Base-by-base conservation (phyloP, 331 rosid genomes). In the Rosa hybrid region DNA sequence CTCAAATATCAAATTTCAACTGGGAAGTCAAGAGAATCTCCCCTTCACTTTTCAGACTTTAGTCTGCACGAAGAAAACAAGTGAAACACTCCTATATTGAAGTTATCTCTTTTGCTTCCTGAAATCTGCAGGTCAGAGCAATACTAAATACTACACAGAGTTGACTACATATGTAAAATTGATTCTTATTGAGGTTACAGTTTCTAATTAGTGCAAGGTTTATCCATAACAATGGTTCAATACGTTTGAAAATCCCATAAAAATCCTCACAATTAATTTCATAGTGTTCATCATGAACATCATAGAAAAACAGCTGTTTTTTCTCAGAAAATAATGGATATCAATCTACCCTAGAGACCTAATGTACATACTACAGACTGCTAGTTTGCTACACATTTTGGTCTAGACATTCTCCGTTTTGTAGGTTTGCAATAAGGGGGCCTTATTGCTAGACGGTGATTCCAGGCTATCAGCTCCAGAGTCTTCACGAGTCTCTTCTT, bases 351-450 rank as follows among this genome's bases (percentile, higher is more conserved):
- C 39, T 34, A 34, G 39, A 34, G 39, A 34, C 4, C 39, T 34
- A 3, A 34, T 34, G 39, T 3, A 34, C 39, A 34, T 34, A 34
- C 39, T 30, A 30, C 34, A 30, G 3, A 30, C 34, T 30, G 34
- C 3, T 30, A 30, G 34, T 30, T 30, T 30, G 34, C 34, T 30
- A 30, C 34, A 30, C 34, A 30, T 30, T 30, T 70, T 81, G 81
- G 70, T 81, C 75, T 69, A 23, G 84, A 42, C 70, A 72, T 57
- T 74, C 49, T 72, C 77, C 48, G 50, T 68, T 68, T 62, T 80
- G 27, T 81, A 77, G 81, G 76, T 83, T 72, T 86, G 91, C 85
- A 94, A 81, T 42, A 92, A 85, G 65, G 98, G 97, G 53, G 50
- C 86, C 86, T 85, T 92, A 69, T 90, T 87, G 16, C 57, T 78